A percentile compares a stretch with the other conserved stretches of the same genome.
Evolutionary conservation across 2,329 filamentous ascomycete species (phyloP).

Genomic region (Hypoxylon sp.): DNA sequence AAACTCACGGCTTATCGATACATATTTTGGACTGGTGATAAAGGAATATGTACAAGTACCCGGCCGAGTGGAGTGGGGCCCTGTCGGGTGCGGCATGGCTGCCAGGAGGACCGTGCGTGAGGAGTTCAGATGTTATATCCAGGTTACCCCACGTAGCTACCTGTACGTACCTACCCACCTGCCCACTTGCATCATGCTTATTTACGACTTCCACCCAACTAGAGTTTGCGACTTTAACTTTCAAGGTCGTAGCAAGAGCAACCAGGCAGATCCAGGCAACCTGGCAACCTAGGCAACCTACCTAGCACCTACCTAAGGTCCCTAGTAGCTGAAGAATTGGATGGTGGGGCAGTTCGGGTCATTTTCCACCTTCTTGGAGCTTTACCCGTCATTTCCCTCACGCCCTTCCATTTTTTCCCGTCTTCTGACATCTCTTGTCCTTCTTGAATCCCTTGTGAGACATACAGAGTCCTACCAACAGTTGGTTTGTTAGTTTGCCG

Average conservation of each 20-base stretch:
- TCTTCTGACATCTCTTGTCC: not conserved
- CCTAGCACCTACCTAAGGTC: not conserved
- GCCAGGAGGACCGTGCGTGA: not conserved
- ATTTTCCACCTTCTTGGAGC: constrained; percentile 13
- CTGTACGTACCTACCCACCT: constrained; percentile 12
- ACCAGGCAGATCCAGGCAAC: constrained; percentile 4
- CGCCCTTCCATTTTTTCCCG: constrained; percentile 20
- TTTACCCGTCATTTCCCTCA: constrained; percentile 33
- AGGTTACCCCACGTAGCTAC: constrained; percentile 31
- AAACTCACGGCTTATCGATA: not conserved
- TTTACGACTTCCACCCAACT: constrained; percentile 1
- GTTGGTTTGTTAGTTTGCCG: not conserved
- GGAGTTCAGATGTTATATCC: not conserved
- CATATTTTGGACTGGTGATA: not conserved
- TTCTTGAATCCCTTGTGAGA: constrained; percentile 9
- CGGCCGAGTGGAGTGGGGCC: not conserved
- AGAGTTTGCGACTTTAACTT: not conserved
- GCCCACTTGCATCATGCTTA: constrained; percentile 36
- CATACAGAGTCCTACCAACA: constrained; percentile 8
- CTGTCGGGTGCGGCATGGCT: constrained; percentile 16
- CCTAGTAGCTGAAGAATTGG: constrained; percentile 26
- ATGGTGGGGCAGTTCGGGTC: constrained; percentile 31
- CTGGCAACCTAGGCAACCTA: too few species aligned
- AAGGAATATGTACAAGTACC: not conserved
- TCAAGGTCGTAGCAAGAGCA: constrained; percentile 2